phyloP scores from a whole-genome alignment of 805 yeast species.

The Starmerella bacillaris region DNA sequence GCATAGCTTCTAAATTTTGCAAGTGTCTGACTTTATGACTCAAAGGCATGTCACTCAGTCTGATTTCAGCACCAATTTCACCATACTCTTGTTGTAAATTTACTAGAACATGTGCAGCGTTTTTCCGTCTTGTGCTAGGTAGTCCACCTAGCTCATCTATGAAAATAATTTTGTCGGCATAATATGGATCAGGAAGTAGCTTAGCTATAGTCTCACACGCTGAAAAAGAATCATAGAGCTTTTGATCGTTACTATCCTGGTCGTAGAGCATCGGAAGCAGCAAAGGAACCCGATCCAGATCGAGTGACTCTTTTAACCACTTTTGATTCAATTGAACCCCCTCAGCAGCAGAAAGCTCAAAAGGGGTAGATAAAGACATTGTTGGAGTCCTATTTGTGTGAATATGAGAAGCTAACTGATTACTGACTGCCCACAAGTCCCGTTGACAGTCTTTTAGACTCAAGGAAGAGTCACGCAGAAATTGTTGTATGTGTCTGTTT shows the following conservation, averaged over 20 bases:
- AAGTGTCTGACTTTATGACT: constrained; percentile 29
- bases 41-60: constrained; percentile 26
- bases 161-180: constrained; percentile 63
- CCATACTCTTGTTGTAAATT: constrained; percentile 69
- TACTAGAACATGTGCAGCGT: constrained; percentile 64
- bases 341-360: constrained; percentile 20
- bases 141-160: constrained; percentile 78
- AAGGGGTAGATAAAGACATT: constrained; percentile 24
- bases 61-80: constrained; percentile 43
- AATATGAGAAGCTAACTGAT: constrained; percentile 4
- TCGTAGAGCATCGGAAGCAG: constrained; percentile 55
- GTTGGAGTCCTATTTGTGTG: constrained; percentile 8
- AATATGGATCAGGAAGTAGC: constrained; percentile 19
- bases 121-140: constrained; percentile 66
- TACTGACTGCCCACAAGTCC: constrained; percentile 7
- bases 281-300: constrained; percentile 31
- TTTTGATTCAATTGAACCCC: constrained; percentile 23
- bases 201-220: constrained; percentile 26
- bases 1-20: constrained; percentile 51
- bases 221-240: constrained; percentile 26
- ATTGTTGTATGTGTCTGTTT: constrained; percentile 18
- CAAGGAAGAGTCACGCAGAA: constrained; percentile 7
- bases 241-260: constrained; percentile 28
- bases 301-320: constrained; percentile 27
- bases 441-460: constrained; percentile 8